Base-by-base conservation (phyloP, 2,329 filamentous ascomycete species). In the Pezicula neosporulosa region DNA sequence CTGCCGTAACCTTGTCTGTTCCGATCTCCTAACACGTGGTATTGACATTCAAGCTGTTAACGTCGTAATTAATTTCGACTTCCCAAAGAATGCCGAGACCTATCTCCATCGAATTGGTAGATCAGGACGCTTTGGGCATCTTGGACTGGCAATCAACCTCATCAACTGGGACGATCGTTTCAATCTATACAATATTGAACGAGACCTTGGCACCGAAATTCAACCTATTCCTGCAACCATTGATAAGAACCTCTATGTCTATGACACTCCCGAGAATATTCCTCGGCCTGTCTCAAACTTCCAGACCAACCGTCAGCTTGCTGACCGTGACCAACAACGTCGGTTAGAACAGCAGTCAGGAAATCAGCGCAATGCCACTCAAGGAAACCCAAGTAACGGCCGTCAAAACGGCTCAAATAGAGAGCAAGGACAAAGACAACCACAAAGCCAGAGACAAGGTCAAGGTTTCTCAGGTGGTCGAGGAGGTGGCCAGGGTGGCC, bases 131-230 rank as follows among this genome's bases (percentile, higher is more conserved):
- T 99, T 96, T 68, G 94, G 94, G 60, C 94, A 99, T 73, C 81
- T 97, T 66, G 94, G 94, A 81, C 78, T 99, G 60, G 95, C 95
- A 58, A 99, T 99, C 68, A 99, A 99, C 73, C 77, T 99, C 69
- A 99, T 99, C 79, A 97, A 96, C 71, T 99, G 94, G 94, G 94
- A 99, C 52, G 94, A 99, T 70, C 86, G 94, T 27, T 97, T 96
- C 80, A 99, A 97, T 71, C 81, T 99, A 18, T 99, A 99, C 78
- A 95, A 95, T 70, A 99, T 99, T 62, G 94, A 99, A 72, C 89
- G 95, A 63, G 94, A 99, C 66, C 78, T 99, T 38, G 94, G 94
- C 48, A 99, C 94, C 6, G 94, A 99, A 72, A 99, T 99, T 55
- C 89, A 94, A 67, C 86, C 94, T n/a, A 99, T 99, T 64, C 94